A percentile compares a stretch with the other conserved stretches of the same genome.
Conservation (phyloP, 2,329 filamentous ascomycete species). For the Pseudocercospora fijiensis region DNA sequence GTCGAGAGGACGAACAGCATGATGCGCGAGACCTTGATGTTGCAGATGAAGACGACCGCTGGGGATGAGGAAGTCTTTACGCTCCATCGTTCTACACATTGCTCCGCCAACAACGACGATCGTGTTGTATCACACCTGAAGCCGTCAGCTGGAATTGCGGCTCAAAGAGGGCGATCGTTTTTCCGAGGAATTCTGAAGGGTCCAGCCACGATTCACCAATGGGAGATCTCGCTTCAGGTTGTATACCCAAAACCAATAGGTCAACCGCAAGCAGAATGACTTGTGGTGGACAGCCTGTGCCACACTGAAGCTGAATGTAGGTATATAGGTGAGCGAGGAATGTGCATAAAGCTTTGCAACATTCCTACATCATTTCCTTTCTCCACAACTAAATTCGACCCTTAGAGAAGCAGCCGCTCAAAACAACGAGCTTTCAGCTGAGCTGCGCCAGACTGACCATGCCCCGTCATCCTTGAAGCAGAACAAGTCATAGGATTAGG, state of each 20-base stretch:
- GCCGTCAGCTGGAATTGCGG: conserved; percentile 3
- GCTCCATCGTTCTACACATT: neutral
- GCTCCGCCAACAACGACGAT: neutral
- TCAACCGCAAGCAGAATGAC: neutral
- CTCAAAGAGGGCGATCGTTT: neutral
- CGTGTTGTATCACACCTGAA: neutral
- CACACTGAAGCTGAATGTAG: conserved; percentile 1
- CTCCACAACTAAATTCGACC: conserved; percentile 16
- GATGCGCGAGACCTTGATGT: conserved; percentile 22
- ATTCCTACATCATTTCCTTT: neutral
- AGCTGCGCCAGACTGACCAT: conserved; percentile 53
- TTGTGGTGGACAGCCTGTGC: neutral
- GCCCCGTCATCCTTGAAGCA: conserved; percentile 49
- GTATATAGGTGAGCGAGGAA: conserved; percentile 4
- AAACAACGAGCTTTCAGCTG: conserved; percentile 45
- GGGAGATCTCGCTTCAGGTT: neutral
- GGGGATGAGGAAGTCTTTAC: conserved; percentile 15
- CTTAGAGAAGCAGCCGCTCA: conserved; percentile 26
- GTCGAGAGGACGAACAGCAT: conserved; percentile 5
- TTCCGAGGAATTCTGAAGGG: neutral
- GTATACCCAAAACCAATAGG: neutral
- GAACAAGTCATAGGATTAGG: conserved; percentile 44
- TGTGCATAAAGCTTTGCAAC: neutral
- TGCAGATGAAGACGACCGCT: conserved; percentile 30
- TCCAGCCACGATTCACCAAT: conserved; percentile 7